A percentile compares a stretch with the other conserved stretches of the same genome.
These are phyloP conservation scores for Vicia villosa DNA, from an alignment of 306 rosid genomes.

Conservation along the genomic window DNA sequence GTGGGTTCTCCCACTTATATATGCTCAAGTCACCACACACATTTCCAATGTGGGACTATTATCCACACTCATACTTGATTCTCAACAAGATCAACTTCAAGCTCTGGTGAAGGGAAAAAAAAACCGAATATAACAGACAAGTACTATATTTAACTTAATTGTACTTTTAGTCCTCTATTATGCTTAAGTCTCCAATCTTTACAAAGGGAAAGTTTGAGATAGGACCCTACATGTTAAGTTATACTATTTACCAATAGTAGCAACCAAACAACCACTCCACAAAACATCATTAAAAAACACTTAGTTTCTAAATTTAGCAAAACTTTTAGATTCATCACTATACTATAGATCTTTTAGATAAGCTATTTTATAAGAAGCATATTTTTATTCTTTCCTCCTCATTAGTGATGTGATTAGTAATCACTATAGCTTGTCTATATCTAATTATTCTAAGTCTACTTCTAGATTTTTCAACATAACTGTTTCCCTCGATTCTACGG, in stretches of 20 bases:
- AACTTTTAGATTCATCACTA: neutral
- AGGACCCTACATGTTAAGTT: neutral
- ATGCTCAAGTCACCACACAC: no score
- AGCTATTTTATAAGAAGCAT: neutral
- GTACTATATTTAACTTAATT: no score
- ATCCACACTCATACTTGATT: no score
- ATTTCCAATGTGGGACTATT: no score
- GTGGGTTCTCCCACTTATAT: no score
- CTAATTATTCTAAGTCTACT: neutral
- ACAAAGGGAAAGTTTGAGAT: neutral
- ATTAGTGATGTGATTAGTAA: neutral
- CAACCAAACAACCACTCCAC: neutral
- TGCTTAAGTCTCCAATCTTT: neutral
- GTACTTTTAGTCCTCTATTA: no score
- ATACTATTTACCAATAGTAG: neutral
- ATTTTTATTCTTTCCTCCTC: neutral
- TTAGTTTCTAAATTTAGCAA: constrained; percentile 1
- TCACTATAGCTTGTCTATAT: neutral
- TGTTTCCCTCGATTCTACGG: neutral
- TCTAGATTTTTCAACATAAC: neutral
- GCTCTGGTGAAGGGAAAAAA: no score
- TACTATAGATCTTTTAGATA: neutral
- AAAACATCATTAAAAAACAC: neutral
- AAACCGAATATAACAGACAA: no score
- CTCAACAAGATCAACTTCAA: no score